Evolutionary conservation across 1,139 yeast genomes (phyloP).

Genomic region (Zygoascus meyerae): DNA sequence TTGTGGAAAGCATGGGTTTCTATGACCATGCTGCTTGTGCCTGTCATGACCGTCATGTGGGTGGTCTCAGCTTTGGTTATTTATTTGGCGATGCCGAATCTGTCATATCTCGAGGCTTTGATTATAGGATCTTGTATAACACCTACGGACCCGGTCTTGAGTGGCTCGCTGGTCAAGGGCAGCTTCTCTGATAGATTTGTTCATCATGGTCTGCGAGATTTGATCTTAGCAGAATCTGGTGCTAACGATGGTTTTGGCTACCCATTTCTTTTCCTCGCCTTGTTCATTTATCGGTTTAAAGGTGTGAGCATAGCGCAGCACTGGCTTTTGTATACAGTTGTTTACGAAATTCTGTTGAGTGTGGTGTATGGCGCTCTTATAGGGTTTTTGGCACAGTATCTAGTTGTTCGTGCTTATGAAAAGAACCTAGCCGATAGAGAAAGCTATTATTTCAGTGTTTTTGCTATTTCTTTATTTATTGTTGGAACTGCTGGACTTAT

Average conservation of each 20-base stretch:
- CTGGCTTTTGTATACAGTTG: constrained; percentile 35
- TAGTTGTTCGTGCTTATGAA: constrained; percentile 25
- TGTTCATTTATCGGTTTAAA: constrained; percentile 28
- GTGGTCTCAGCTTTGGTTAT: constrained; percentile 36
- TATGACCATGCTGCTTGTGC: constrained; percentile 34
- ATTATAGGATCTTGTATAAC: constrained; percentile 41
- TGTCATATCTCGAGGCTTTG: constrained; percentile 34
- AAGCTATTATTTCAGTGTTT: constrained; percentile 62
- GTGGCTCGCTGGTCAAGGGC: constrained; percentile 41
- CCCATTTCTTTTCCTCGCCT: constrained; percentile 37
- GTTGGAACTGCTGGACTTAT: constrained; percentile 41
- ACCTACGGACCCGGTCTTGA: constrained; percentile 43
- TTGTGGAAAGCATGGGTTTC: constrained; percentile 32
- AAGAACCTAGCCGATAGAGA: constrained; percentile 40
- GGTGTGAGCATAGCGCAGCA: constrained; percentile 31
- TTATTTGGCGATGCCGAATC: constrained; percentile 32
- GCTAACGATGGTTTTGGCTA: constrained; percentile 41
- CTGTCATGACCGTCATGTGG: constrained; percentile 43
- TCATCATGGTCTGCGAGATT: constrained; percentile 28
- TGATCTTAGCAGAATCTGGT: constrained; percentile 39
- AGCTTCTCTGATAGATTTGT: constrained; percentile 37
- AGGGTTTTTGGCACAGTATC: constrained; percentile 31
- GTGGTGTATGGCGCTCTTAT: constrained; percentile 32
- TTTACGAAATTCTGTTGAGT: constrained; percentile 35
- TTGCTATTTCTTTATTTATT: constrained; percentile 67